Base-by-base conservation (phyloP, 2,329 filamentous ascomycete species). In the Botrytis byssoidea region DNA sequence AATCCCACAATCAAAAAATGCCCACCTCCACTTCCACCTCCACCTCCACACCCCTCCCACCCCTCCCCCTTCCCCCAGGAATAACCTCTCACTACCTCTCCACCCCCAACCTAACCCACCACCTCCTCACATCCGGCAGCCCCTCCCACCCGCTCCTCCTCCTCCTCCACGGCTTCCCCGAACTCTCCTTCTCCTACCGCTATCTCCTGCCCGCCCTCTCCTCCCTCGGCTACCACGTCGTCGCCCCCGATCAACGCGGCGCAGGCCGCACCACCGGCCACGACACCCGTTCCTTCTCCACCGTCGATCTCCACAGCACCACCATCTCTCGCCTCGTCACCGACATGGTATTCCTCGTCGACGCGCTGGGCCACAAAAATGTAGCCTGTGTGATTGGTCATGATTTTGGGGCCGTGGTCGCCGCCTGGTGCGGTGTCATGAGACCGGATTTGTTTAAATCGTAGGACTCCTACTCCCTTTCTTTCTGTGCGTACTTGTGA, bases 101-200 rank as follows among this genome's bases (percentile, higher is more conserved):
- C 37, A 44, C 40, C 57, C 59, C 35, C 68, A 61, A n/a, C 1
- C 37, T n/a, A 37, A 29, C 25, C 29, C 25, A 88, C 0, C 44
- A 46, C 44, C 44, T 46, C 44, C 44, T 46, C 44, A 8, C 7
- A 18, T 46, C 44, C 1, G 44, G 88, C 60, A 73, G 79, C 22
- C 80, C 78, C 22, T 78, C 82, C 37, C 84, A 83, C 10, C 89
- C 89, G 1, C 84, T 92, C 18, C 82, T 92, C 14, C 80, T 92
- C 10, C 86, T 91, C 67, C 85, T 88, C 66, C 90, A 92, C 81
- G 91, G 91, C 55, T 93, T 88, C 75, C 91, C 91, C 2, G 90
- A 92, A 78, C 83, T 93, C 3, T 89, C 91, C 42, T 93, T 87
- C 80, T 92, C 90, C 65, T 93, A 90, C 90, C 88, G 90, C 70